Evolutionary conservation across 495 filamentous ascomycete genomes (phyloP).

Genomic region (Platismatia glauca): DNA sequence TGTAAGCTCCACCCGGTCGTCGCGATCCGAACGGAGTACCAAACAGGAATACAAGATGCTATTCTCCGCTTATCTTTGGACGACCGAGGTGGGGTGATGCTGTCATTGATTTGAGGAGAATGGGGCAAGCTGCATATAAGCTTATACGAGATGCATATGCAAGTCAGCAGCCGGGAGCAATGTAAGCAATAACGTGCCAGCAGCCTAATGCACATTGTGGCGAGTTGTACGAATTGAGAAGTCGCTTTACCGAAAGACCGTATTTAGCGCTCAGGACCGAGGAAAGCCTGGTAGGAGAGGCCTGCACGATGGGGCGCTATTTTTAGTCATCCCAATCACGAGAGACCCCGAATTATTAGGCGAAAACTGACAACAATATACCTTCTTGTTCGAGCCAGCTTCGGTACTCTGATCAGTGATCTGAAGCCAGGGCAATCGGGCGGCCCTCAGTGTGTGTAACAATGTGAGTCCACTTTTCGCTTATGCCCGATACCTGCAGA

Average conservation of each 20-base stretch:
- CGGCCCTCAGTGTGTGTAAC: not conserved
- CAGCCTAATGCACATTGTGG: not conserved
- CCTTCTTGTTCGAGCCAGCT: not conserved
- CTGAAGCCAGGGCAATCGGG: too few relatives aligned
- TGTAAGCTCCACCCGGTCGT: not conserved
- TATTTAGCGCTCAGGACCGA: not conserved
- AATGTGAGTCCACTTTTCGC: not conserved
- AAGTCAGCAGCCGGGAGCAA: not conserved
- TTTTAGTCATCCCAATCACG: not conserved
- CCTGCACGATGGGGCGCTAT: not conserved
- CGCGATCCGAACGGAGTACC: not conserved
- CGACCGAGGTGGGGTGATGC: not conserved
- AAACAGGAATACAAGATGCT: not conserved
- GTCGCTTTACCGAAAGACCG: not conserved
- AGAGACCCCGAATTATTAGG: not conserved
- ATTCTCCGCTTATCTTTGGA: not conserved
- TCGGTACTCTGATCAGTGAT: too few relatives aligned
- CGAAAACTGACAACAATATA: not conserved
- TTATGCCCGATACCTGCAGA: not conserved
- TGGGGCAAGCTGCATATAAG: not conserved
- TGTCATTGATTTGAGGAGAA: not conserved
- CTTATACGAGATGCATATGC: not conserved
- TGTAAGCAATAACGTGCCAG: not conserved
- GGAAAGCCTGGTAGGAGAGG: not conserved
- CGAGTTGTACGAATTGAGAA: not conserved